phyloP scores from a whole-genome alignment of 768 basidiomycete species.

The Suillus fuscotomentosus region DNA sequence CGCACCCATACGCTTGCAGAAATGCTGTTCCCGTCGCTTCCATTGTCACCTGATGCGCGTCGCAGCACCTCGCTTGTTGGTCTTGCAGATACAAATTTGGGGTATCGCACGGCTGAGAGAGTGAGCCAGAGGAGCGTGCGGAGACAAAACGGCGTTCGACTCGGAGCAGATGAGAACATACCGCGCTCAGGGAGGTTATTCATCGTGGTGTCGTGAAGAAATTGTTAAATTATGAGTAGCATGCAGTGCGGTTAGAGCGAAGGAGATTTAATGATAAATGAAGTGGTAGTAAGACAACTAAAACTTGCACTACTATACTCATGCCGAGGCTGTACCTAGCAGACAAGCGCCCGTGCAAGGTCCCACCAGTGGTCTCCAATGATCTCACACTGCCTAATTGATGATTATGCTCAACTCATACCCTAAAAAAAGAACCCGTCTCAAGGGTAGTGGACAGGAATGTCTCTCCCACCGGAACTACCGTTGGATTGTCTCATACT shows the following conservation, averaged over 20 bases:
- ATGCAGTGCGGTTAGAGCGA: neutral
- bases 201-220: constrained; percentile 6
- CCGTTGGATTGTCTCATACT: neutral
- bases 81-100: constrained; percentile 6
- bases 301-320: neutral
- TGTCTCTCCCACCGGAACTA: neutral
- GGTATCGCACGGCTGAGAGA: neutral
- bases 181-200: neutral
- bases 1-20: constrained; percentile 26
- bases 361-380: neutral
- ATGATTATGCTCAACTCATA: neutral
- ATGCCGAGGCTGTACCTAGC: neutral
- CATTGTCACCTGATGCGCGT: neutral
- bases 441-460: neutral
- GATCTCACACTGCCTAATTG: neutral
- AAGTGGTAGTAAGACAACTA: neutral
- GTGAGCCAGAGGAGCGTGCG: constrained; percentile 1
- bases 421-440: neutral
- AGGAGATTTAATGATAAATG: neutral
- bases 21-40: neutral
- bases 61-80: neutral
- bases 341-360: neutral
- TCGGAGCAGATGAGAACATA: neutral
- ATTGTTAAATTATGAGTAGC: constrained; percentile 3
- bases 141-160: neutral